Base-by-base conservation (phyloP, 768 basidiomycete genomes). In the Clitopilus hobsonii region DNA sequence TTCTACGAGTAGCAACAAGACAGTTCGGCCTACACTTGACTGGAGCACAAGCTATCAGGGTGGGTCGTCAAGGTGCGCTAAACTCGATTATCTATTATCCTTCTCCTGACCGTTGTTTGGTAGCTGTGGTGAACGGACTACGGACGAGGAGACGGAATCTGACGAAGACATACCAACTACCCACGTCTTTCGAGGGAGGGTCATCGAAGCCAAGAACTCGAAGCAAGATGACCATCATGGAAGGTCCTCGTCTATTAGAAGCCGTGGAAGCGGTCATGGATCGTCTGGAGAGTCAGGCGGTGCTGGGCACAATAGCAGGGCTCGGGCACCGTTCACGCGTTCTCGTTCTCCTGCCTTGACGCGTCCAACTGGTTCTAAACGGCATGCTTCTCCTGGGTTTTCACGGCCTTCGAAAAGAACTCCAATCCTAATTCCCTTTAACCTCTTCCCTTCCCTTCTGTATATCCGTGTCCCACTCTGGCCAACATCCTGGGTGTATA, bases 11-110 rank as follows among this genome's bases (percentile, higher is more conserved):
- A 58, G 59, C 55, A 59, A 60, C 26, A 61, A 59, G 20, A 61
- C 65, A 11, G 54, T 63, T 22, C 64, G 63, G 49, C 61, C 68
- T 25, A 69, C 69, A 56, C 63, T 84, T 60, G 90, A 85, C 60
- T 83, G 90, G 85, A 93, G 89, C 63, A 91, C 90, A 11, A 92
- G 90, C 60, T 93, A 93, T 70, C 87, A 91, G 56, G 91, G 86
- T 25, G 91, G 91, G 45, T 89, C 89, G 28, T 91, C 89, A 8
- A 83, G 87, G 89, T 88, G 62, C 58, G 80, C 62, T 36, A n/a
- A 22, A 14, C 22, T 29, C 56, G 18, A 52, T 49, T 2, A 26
- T 36, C 26, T 32, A 20, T 48, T 51, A 50, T 24, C 32, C 41
- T 36, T 29, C 50, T 25, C n/a, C 16, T 28, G 27, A 50, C 56